These are phyloP conservation scores for Amaranthus palmeri DNA, from an alignment of 148 eudicot genomes.

Conservation along the genomic window DNA sequence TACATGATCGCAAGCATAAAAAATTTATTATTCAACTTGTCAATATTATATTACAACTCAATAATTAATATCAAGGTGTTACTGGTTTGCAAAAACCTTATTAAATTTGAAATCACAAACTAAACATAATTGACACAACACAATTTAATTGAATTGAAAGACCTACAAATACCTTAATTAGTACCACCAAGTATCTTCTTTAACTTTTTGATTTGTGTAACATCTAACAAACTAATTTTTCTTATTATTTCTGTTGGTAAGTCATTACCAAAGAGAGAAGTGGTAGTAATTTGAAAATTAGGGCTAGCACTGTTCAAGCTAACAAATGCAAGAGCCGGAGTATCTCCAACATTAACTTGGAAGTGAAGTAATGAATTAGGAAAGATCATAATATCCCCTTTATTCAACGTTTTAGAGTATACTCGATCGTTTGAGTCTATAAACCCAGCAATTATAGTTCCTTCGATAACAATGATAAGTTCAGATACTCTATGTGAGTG, in stretches of 20 bases:
- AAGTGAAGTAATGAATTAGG: slow-evolving; percentile 20
- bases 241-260: slow-evolving; percentile 8
- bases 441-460: slow-evolving; percentile 19
- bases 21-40: too few relatives aligned
- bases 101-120: too few relatives aligned
- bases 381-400: slow-evolving; percentile 24
- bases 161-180: neutral
- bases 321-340: slow-evolving; percentile 17
- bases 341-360: slow-evolving; percentile 13
- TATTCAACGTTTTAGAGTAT: slow-evolving; percentile 18
- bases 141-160: too few relatives aligned
- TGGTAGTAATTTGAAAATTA: neutral
- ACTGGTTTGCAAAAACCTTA: too few relatives aligned
- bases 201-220: slow-evolving; percentile 14
- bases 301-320: slow-evolving; percentile 19
- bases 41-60: too few relatives aligned
- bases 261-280: slow-evolving; percentile 4
- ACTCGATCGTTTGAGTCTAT: slow-evolving; percentile 9
- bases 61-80: too few relatives aligned
- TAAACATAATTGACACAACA: too few relatives aligned
- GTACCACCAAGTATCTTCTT: slow-evolving; percentile 21
- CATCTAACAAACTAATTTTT: slow-evolving; percentile 12
- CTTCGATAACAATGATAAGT: slow-evolving; percentile 3
- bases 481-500: slow-evolving; percentile 21
- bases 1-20: too few relatives aligned